Conservation (phyloP, 2,329 filamentous ascomycete species). For the Arthrocladium fulminans region DNA sequence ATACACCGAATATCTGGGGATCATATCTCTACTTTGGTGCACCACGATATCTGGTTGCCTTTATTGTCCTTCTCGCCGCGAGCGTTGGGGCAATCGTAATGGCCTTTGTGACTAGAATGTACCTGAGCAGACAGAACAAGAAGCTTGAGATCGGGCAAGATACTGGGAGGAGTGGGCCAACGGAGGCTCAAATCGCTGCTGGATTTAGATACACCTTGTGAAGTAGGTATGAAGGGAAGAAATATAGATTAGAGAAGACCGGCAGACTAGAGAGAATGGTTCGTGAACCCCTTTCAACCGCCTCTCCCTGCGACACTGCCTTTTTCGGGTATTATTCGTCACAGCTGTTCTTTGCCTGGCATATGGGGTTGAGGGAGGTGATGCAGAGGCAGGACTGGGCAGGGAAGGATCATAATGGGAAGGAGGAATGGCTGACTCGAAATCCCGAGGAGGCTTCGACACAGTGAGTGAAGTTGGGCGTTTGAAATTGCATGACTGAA, state of each 20-base stretch:
- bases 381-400: too few relatives aligned
- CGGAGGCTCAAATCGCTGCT: conserved; percentile 17
- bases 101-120: conserved; percentile 18
- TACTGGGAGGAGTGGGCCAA: conserved; percentile 20
- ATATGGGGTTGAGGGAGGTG: too few relatives aligned
- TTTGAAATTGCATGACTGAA: too few relatives aligned
- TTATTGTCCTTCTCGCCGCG: conserved; percentile 20
- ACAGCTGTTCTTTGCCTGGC: too few relatives aligned
- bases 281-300: too few relatives aligned
- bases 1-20: conserved; percentile 33
- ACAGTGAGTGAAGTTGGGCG: too few relatives aligned
- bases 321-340: too few relatives aligned
- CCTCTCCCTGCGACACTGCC: too few relatives aligned
- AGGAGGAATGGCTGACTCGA: too few relatives aligned
- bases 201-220: conserved; percentile 20
- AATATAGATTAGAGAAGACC: background rate
- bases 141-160: conserved; percentile 21
- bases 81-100: conserved; percentile 19
- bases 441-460: too few relatives aligned
- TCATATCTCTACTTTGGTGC: conserved; percentile 23
- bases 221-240: background rate
- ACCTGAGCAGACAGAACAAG: conserved; percentile 21
- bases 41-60: conserved; percentile 23
- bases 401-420: too few relatives aligned
- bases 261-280: too few relatives aligned